Evolutionary conservation across 2,329 filamentous ascomycete species (phyloP), one percentile per base, ranked within the genome.

Genomic region (Clarireedia sp.): DNA sequence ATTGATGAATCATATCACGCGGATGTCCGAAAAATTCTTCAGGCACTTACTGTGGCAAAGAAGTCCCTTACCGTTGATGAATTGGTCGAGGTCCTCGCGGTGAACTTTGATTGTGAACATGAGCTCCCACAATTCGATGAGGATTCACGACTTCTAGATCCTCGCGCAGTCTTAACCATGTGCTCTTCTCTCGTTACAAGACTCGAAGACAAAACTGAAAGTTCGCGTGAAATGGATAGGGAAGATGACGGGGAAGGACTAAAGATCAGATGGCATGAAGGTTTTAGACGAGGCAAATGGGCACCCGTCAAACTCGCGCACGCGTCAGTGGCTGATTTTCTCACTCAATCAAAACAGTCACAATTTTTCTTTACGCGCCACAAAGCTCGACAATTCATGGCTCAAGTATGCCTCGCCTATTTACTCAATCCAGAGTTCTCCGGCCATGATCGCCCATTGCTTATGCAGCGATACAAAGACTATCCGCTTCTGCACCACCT

Each of bases 81-180:
- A 50, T 54, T 67, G 19, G 63, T 60, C 2, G 67, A 70, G 45
- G 62, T 63, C 12, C 55, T 69, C 3, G 66, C 66, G 3, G 59
- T 69, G 12, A 60, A 72, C 24, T 52, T 64, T 3, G 55, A 59
- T 23, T 37, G 36, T 14, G 41, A 14, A 2, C 57, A 63, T 17
- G 45, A 41, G 29, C 17, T 43, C n/a, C 61, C 59, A 2, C 41
- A 24, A 21, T 71, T 73, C 40, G 64, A 73, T 19, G 59, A 61
- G 6, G 64, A 71, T 36, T 62, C 68, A 43, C 61, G 71, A 19
- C 51, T 72, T 23, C 61, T 67, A 50, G 70, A 72, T 50, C 67
- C 68, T 2, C 47, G 62, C 24, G 68, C 69, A 16, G 53, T 62
- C 37, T 38, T 58, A 16, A 50, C 41, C 5, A 62, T 62, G 43